Conservation (phyloP, 2,329 filamentous ascomycete genomes). For the Tolypocladium cylindrosporum region DNA sequence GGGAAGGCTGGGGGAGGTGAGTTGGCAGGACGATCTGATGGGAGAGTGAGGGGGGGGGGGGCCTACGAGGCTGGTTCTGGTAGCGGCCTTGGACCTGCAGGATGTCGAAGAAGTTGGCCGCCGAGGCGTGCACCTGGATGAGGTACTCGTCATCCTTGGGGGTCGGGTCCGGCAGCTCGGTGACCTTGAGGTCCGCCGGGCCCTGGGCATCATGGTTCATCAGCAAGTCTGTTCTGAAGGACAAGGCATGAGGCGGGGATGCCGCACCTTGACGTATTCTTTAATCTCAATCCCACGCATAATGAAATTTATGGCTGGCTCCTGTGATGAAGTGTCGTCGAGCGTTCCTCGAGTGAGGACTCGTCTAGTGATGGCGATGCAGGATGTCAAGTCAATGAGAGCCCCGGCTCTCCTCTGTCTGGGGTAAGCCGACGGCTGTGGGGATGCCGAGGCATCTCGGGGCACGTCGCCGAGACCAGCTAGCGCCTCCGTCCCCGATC, state of each 20-base stretch:
- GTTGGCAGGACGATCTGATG: background rate
- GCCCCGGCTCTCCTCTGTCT: background rate
- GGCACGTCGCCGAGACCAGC: background rate
- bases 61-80: constrained; percentile 68
- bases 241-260: background rate
- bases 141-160: constrained; percentile 70
- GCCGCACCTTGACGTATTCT: constrained; percentile 60
- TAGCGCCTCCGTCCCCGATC: background rate
- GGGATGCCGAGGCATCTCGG: background rate
- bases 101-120: constrained; percentile 95
- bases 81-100: constrained; percentile 94
- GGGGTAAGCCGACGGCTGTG: background rate
- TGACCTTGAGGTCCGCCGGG: constrained; percentile 68
- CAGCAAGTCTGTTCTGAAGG: background rate
- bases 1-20: constrained; percentile 48
- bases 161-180: constrained; percentile 62
- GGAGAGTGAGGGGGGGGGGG: background rate
- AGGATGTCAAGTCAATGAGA: background rate
- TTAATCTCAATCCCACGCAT: constrained; percentile 38
- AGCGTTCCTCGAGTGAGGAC: too few relatives aligned
- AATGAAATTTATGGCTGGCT: background rate
- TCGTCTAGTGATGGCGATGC: background rate
- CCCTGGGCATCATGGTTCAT: constrained; percentile 38
- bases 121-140: constrained; percentile 75
- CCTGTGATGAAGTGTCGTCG: background rate